Evolutionary conservation across 2,329 filamentous ascomycete species (phyloP).

Genomic region (Phyllosticta capitalensis): DNA sequence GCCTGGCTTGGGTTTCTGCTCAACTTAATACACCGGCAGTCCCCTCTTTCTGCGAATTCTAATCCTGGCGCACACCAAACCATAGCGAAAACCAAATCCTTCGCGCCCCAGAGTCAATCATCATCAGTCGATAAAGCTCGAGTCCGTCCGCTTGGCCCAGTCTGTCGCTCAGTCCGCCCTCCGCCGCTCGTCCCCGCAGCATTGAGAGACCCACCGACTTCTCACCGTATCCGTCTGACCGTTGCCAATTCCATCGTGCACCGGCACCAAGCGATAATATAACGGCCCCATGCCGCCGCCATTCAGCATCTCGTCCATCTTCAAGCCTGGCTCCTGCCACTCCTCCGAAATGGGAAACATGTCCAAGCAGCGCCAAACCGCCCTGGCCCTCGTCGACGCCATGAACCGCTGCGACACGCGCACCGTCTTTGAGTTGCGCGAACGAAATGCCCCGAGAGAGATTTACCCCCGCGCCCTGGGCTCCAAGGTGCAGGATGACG

Average conservation of each 20-base stretch:
- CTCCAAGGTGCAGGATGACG: constrained; percentile 1
- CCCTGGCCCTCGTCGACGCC: constrained; percentile 10
- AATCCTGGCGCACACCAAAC: too few relatives aligned
- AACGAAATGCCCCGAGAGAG: constrained; percentile 4
- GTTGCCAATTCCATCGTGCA: neutral
- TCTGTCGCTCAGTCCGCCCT: neutral
- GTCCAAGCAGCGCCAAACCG: constrained; percentile 20
- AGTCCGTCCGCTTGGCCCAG: neutral
- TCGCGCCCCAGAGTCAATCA: neutral
- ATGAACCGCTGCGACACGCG: constrained; percentile 8
- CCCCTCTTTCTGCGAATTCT: neutral
- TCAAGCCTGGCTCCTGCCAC: neutral
- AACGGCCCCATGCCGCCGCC: neutral
- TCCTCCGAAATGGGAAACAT: neutral
- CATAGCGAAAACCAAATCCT: neutral
- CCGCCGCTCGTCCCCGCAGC: neutral
- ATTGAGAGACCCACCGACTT: neutral
- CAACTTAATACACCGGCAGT: neutral
- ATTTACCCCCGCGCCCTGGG: constrained; percentile 8
- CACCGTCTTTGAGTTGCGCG: constrained; percentile 4
- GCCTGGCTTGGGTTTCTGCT: neutral
- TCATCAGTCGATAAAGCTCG: neutral
- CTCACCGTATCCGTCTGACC: neutral
- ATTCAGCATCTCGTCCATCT: neutral
- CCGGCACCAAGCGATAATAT: neutral